phyloP scores from a whole-genome alignment of 1,284 basidiomycete genomes.

The Cryptococcus floricola region DNA sequence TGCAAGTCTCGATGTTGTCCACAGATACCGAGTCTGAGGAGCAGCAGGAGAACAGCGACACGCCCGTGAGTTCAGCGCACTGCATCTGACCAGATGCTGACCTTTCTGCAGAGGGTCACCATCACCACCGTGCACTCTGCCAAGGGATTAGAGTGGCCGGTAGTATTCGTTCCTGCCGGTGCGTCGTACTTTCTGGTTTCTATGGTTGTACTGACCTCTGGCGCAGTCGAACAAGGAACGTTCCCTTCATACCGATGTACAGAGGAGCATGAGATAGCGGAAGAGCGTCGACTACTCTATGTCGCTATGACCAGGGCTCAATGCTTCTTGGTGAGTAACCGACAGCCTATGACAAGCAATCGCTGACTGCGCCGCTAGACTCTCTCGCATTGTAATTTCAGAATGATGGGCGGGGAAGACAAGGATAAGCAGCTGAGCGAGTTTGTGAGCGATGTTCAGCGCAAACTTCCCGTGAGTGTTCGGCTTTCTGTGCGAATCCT shows the following conservation, averaged over 20 bases:
- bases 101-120: slow-evolving; percentile 65
- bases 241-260: slow-evolving; percentile 71
- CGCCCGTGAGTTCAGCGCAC: slow-evolving; percentile 55
- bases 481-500: neutral
- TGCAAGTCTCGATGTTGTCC: slow-evolving; percentile 79
- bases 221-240: slow-evolving; percentile 65
- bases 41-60: slow-evolving; percentile 56
- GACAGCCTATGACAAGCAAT: neutral
- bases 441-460: slow-evolving; percentile 26
- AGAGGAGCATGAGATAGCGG: slow-evolving; percentile 63
- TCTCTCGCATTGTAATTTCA: slow-evolving; percentile 34
- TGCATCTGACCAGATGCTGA: slow-evolving; percentile 1
- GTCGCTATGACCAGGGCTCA: slow-evolving; percentile 89
- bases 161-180: slow-evolving; percentile 48
- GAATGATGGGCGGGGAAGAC: slow-evolving; percentile 45
- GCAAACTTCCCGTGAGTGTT: slow-evolving; percentile 12
- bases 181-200: slow-evolving; percentile 5
- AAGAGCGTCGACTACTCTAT: slow-evolving; percentile 81
- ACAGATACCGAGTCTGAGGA: slow-evolving; percentile 66
- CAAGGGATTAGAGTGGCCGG: slow-evolving; percentile 90
- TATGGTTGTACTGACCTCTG: neutral
- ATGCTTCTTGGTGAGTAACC: slow-evolving; percentile 55
- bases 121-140: slow-evolving; percentile 85
- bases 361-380: slow-evolving; percentile 24
- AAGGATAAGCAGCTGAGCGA: slow-evolving; percentile 41